phyloP scores from a whole-genome alignment of 83 land plant genomes.

The Isoetes engelmannii region DNA sequence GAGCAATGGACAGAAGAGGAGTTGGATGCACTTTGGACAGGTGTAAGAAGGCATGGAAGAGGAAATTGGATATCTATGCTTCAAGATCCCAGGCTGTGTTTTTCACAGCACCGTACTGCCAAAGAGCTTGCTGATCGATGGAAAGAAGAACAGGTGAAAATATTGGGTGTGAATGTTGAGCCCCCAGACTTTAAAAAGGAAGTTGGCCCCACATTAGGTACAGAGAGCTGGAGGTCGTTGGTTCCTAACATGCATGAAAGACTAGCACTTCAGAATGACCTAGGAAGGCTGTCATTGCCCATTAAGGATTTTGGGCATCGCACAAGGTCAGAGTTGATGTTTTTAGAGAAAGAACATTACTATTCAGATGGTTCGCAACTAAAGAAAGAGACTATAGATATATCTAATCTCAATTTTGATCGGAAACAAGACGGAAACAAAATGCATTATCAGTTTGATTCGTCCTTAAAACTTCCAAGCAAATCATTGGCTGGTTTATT shows the following conservation, averaged over 20 bases:
- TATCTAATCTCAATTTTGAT: no score
- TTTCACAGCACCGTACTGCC: constrained; percentile 48
- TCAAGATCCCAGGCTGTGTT: constrained; percentile 56
- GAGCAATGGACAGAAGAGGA: constrained; percentile 88
- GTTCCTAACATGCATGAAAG: neutral
- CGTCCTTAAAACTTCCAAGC: no score
- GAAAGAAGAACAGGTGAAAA: constrained; percentile 67
- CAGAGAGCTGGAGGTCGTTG: constrained; percentile 31
- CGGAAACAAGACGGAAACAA: no score
- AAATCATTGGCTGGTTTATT: no score
- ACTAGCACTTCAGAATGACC: neutral
- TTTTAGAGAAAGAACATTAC: neutral
- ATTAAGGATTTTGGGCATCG: neutral
- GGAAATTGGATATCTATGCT: constrained; percentile 87
- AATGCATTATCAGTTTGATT: no score
- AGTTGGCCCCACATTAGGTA: constrained; percentile 24
- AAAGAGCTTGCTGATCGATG: constrained; percentile 73
- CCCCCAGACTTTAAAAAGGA: constrained; percentile 16
- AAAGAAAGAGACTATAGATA: no score
- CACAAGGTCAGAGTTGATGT: constrained; percentile 17
- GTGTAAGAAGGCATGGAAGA: constrained; percentile 85
- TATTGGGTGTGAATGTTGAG: constrained; percentile 42
- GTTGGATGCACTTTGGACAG: constrained; percentile 87
- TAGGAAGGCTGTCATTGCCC: neutral
- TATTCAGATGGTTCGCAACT: no score